These are phyloP conservation scores for Santalum album DNA, from an alignment of 164 flowering plant species.

Conservation along the genomic window DNA sequence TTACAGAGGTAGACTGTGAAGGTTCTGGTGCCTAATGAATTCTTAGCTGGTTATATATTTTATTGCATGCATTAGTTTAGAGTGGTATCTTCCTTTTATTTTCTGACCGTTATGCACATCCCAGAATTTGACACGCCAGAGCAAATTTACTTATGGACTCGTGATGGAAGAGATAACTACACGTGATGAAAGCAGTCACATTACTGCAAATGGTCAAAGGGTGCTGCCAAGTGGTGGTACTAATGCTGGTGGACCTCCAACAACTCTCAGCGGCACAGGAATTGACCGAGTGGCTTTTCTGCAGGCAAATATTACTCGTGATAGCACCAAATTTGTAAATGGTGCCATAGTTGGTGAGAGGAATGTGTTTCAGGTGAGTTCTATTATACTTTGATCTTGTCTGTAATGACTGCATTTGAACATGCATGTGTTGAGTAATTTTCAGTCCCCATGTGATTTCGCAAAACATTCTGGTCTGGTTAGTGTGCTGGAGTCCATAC, in stretches of 20 bases:
- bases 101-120: background rate
- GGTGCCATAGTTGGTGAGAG: conserved; percentile 95
- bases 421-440: no score
- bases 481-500: no score
- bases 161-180: conserved; percentile 98
- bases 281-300: conserved; percentile 82
- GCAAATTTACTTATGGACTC: conserved; percentile 92
- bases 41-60: background rate
- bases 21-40: background rate
- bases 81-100: background rate
- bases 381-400: background rate
- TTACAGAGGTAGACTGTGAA: conserved; percentile 63
- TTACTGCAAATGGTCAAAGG: conserved; percentile 77
- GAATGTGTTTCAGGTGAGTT: conserved; percentile 88
- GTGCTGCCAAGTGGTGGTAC: conserved; percentile 91
- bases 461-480: no score
- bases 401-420: no score
- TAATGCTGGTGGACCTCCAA: conserved; percentile 85
- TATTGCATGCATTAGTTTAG: background rate
- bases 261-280: conserved; percentile 96
- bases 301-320: conserved; percentile 94
- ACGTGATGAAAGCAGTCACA: conserved; percentile 91
- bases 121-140: conserved; percentile 90
- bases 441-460: no score
- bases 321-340: conserved; percentile 87